Percentiles rank a stretch among this genome's conserved stretches.
phyloP scores from a whole-genome alignment of 768 basidiomycete genomes.

The Leccinum variicolor region DNA sequence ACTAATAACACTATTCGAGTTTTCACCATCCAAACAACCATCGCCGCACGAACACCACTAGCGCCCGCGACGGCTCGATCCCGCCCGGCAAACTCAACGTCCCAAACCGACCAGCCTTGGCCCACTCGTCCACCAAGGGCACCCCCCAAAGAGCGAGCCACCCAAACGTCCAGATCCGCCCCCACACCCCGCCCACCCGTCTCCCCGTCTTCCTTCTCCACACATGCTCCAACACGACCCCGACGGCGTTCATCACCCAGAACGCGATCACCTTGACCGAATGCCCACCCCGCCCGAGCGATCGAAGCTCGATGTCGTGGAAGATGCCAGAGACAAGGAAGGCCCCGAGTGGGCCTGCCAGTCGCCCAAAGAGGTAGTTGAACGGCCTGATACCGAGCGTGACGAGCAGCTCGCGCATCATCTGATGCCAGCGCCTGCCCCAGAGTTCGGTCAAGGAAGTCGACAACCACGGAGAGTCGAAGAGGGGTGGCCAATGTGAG shows the following conservation, averaged over 20 bases:
- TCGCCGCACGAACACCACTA: slow-evolving; percentile 27
- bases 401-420: slow-evolving; percentile 56
- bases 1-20: too few relatives aligned
- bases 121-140: slow-evolving; percentile 41
- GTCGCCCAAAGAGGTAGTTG: slow-evolving; percentile 42
- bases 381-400: slow-evolving; percentile 46
- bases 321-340: slow-evolving; percentile 58
- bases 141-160: slow-evolving; percentile 51
- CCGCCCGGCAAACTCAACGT: slow-evolving; percentile 10
- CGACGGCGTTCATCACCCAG: slow-evolving; percentile 55
- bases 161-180: slow-evolving; percentile 47
- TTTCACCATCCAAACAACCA: background rate
- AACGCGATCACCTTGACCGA: slow-evolving; percentile 41
- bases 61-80: slow-evolving; percentile 10
- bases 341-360: slow-evolving; percentile 50
- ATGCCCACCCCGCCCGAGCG: slow-evolving; percentile 48
- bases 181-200: slow-evolving; percentile 43
- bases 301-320: slow-evolving; percentile 56
- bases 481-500: slow-evolving; percentile 60
- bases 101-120: slow-evolving; percentile 10
- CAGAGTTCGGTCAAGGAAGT: slow-evolving; percentile 62
- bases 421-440: slow-evolving; percentile 64
- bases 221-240: slow-evolving; percentile 45
- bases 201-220: slow-evolving; percentile 43
- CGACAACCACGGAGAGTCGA: slow-evolving; percentile 52